phyloP scores from a whole-genome alignment of 352 stramenopile genomes.

The Globisporangium cederbergense region DNA sequence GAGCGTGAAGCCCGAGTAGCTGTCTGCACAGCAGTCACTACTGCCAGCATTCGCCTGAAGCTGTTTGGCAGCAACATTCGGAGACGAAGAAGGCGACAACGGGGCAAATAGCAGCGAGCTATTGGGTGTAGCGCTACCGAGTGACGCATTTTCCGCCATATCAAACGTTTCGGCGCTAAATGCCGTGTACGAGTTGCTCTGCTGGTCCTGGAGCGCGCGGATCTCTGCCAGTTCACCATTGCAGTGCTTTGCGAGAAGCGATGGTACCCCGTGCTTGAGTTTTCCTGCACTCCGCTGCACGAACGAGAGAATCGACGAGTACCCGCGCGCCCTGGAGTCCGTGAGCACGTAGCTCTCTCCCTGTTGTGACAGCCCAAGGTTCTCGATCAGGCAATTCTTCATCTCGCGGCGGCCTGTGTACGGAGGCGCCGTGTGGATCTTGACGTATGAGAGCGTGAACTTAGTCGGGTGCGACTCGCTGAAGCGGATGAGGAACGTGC shows the following conservation, averaged over 20 bases:
- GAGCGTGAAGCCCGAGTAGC: constrained; percentile 45
- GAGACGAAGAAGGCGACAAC: constrained; percentile 6
- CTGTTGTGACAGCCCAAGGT: constrained; percentile 27
- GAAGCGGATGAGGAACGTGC: constrained; percentile 74
- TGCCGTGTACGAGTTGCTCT: constrained; percentile 57
- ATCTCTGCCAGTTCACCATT: constrained; percentile 50
- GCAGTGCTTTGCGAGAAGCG: constrained; percentile 43
- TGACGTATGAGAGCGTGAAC: constrained; percentile 79
- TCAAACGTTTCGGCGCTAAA: constrained; percentile 67
- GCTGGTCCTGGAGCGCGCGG: constrained; percentile 38
- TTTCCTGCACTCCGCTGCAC: constrained; percentile 53
- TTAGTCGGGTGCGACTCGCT: constrained; percentile 75
- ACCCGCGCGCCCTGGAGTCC: constrained; percentile 42
- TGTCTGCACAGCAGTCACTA: constrained; percentile 22
- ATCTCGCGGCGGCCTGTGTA: constrained; percentile 40
- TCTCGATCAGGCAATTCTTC: constrained; percentile 73
- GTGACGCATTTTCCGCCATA: constrained; percentile 14
- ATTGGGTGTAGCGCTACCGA: constrained; percentile 17
- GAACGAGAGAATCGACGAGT: constrained; percentile 62
- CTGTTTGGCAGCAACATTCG: background rate
- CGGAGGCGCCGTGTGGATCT: constrained; percentile 37
- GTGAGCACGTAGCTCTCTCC: constrained; percentile 43
- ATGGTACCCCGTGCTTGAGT: constrained; percentile 60
- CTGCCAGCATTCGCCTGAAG: background rate
- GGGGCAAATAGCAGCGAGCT: constrained; percentile 41